Percentiles rank a stretch among this genome's conserved stretches.
phyloP scores from a whole-genome alignment of 345 rosid genomes.

The Limnanthes douglasii region DNA sequence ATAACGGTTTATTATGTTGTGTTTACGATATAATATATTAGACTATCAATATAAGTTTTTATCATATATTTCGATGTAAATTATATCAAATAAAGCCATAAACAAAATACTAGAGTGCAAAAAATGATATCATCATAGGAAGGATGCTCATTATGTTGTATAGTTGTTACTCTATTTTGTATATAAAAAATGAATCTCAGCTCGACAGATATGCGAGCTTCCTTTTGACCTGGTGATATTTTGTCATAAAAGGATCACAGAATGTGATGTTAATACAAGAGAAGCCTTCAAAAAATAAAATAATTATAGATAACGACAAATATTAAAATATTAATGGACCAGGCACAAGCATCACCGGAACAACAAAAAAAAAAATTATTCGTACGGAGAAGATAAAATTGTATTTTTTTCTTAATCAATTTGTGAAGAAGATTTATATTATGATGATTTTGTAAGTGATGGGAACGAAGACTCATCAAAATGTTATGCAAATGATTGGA shows the following conservation, averaged over 20 bases:
- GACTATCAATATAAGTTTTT: too few species aligned
- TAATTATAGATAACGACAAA: too few species aligned
- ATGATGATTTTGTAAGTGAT: conserved; percentile 82
- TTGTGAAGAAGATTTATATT: conserved; percentile 59
- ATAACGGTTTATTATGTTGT: too few species aligned
- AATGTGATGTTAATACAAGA: too few species aligned
- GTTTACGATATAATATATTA: too few species aligned
- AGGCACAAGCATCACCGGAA: too few species aligned
- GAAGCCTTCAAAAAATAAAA: too few species aligned
- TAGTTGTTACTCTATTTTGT: conserved; percentile 68
- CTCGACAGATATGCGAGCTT: too few species aligned
- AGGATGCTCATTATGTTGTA: conserved; percentile 90
- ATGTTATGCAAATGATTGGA: conserved; percentile 88
- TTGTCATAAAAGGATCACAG: too few species aligned
- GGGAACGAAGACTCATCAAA: conserved; percentile 98
- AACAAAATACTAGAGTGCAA: conserved; percentile 15
- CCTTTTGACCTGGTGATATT: too few species aligned
- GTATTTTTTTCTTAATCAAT: conserved; percentile 67
- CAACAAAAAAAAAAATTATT: conserved; percentile 70
- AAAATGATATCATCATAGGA: conserved; percentile 53
- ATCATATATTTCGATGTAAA: too few species aligned
- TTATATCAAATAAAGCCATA: conserved; percentile 42
- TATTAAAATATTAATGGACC: conserved; percentile 98
- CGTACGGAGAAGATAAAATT: conserved; percentile 81
- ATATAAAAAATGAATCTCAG: too few species aligned